phyloP scores from a whole-genome alignment of 202 grass and related monocot genomes.

The Setaria viridis region DNA sequence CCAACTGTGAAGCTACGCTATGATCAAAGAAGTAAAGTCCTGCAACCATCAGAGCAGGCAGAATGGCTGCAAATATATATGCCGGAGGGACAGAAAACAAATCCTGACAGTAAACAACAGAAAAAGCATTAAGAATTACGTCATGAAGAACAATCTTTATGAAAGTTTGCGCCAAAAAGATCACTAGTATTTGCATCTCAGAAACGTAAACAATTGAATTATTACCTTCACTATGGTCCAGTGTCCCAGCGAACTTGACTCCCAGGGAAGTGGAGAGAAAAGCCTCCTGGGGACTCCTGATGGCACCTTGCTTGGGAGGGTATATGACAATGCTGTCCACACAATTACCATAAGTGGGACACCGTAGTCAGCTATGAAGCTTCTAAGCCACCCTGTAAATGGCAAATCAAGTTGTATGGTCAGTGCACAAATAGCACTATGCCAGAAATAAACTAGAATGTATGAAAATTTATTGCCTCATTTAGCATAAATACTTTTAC shows the following conservation, averaged over 20 bases:
- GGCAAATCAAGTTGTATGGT: slow-evolving; percentile 14
- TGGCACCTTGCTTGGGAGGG: slow-evolving; percentile 66
- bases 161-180: neutral
- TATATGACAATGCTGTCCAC: slow-evolving; percentile 83
- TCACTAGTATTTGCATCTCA: neutral
- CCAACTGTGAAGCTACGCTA: slow-evolving; percentile 90
- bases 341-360: slow-evolving; percentile 92
- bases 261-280: slow-evolving; percentile 90
- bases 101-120: slow-evolving; percentile 61
- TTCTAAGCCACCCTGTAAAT: slow-evolving; percentile 77
- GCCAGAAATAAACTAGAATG: neutral
- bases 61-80: slow-evolving; percentile 87
- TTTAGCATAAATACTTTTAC: slow-evolving; percentile 1
- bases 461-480: neutral
- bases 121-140: slow-evolving; percentile 19
- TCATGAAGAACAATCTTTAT: neutral
- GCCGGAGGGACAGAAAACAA: slow-evolving; percentile 70
- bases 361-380: slow-evolving; percentile 90
- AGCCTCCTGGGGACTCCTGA: slow-evolving; percentile 85
- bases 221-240: slow-evolving; percentile 90
- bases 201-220: neutral
- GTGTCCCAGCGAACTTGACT: slow-evolving; percentile 65
- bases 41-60: slow-evolving; percentile 93
- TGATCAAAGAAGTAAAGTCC: slow-evolving; percentile 99
- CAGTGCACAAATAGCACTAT: neutral